Evolutionary conservation across 176 grass and related monocot genomes (phyloP).

Genomic region (Oryza nivara): DNA sequence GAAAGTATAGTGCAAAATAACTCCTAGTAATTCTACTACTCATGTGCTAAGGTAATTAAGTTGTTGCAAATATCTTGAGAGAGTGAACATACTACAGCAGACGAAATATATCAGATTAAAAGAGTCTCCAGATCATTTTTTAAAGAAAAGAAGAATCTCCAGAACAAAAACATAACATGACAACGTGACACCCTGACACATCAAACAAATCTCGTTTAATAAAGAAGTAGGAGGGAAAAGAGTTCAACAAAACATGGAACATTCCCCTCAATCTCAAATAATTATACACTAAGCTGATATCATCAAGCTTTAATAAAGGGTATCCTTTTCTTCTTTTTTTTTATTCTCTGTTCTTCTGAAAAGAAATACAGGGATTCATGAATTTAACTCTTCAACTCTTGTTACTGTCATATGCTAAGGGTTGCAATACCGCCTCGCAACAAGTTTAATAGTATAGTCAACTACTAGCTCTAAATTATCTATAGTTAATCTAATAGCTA

Average conservation of each 20-base stretch:
- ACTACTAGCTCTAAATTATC: no score
- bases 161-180: not conserved
- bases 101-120: not conserved
- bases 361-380: not conserved
- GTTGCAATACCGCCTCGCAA: not conserved
- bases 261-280: not conserved
- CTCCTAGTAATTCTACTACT: not conserved
- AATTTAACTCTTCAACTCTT: not conserved
- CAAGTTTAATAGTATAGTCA: no score
- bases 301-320: not conserved
- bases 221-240: not conserved
- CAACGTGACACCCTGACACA: not conserved
- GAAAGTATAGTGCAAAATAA: not conserved
- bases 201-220: not conserved
- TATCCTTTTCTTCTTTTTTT: not conserved
- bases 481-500: no score
- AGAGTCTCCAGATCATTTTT: no score
- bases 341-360: not conserved
- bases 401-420: not conserved
- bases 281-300: not conserved
- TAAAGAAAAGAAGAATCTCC: no score
- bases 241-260: not conserved
- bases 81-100: not conserved
- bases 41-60: not conserved
- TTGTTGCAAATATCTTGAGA: not conserved